phyloP scores from a whole-genome alignment of 495 filamentous ascomycete genomes.

The Parmelia sp. region DNA sequence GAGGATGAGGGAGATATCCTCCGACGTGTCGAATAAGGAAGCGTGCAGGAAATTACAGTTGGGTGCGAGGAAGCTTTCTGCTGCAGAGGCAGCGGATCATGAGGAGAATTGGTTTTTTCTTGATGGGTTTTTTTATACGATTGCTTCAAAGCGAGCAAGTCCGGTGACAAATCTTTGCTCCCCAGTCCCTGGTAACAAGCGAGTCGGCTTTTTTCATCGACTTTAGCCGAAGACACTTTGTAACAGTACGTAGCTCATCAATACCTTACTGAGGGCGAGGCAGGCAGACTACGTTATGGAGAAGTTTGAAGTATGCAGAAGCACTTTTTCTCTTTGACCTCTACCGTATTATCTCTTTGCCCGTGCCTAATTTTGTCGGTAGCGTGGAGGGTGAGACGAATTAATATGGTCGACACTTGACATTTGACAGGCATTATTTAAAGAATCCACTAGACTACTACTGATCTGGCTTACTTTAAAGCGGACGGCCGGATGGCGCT shows the following conservation, averaged over 20 bases:
- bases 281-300: too few relatives aligned
- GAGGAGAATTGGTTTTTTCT: not conserved
- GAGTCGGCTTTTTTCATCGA: not conserved
- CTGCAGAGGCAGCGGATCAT: not conserved
- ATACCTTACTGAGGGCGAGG: not conserved
- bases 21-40: not conserved
- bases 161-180: not conserved
- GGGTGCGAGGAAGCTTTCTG: not conserved
- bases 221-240: not conserved
- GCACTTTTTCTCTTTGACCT: too few relatives aligned
- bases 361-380: too few relatives aligned
- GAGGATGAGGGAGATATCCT: not conserved
- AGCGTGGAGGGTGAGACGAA: too few relatives aligned
- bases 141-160: not conserved
- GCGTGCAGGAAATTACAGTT: slow-evolving; percentile 1
- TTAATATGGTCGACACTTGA: too few relatives aligned
- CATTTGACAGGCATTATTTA: too few relatives aligned
- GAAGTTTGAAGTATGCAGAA: too few relatives aligned
- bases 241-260: too few relatives aligned
- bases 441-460: too few relatives aligned
- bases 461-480: not conserved
- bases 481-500: not conserved
- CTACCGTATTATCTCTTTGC: too few relatives aligned
- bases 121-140: not conserved
- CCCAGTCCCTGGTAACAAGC: not conserved